Conservation (phyloP, 805 yeast genomes). For the Hanseniaspora guilliermondii region DNA sequence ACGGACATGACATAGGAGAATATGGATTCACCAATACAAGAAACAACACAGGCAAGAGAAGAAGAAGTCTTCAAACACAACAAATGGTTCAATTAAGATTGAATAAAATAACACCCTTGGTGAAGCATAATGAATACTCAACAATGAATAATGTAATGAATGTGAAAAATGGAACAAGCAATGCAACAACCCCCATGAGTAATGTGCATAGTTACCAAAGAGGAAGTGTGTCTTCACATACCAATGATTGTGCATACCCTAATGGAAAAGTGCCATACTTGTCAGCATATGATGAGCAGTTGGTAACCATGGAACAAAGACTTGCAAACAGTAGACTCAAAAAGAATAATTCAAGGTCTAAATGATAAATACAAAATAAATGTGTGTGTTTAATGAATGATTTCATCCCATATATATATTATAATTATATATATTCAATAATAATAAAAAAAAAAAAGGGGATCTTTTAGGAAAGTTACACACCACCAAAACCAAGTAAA, state of each 20-base stretch:
- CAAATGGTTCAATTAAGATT: slow-evolving; percentile 14
- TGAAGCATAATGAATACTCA: not conserved
- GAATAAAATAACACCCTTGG: slow-evolving; percentile 7
- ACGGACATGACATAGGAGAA: slow-evolving; percentile 20
- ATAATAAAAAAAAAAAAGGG: no score
- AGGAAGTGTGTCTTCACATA: not conserved
- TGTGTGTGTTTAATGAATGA: no score
- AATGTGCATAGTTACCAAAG: not conserved
- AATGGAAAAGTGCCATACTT: not conserved
- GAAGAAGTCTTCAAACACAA: slow-evolving; percentile 18
- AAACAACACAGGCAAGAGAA: slow-evolving; percentile 18
- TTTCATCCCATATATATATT: no score
- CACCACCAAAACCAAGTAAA: no score
- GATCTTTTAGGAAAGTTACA: no score
- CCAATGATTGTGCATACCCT: not conserved
- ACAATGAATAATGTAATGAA: not conserved
- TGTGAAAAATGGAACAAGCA: not conserved
- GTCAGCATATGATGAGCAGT: not conserved
- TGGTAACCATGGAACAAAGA: not conserved
- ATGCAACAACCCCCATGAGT: not conserved
- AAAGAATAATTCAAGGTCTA: not conserved
- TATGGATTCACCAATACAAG: slow-evolving; percentile 19
- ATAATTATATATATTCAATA: no score
- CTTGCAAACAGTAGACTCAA: not conserved
- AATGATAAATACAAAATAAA: no score